A percentile compares a stretch with the other conserved stretches of the same genome.
Conservation (phyloP, 1,284 basidiomycete genomes). For the Ceraceosorus bombacis region DNA sequence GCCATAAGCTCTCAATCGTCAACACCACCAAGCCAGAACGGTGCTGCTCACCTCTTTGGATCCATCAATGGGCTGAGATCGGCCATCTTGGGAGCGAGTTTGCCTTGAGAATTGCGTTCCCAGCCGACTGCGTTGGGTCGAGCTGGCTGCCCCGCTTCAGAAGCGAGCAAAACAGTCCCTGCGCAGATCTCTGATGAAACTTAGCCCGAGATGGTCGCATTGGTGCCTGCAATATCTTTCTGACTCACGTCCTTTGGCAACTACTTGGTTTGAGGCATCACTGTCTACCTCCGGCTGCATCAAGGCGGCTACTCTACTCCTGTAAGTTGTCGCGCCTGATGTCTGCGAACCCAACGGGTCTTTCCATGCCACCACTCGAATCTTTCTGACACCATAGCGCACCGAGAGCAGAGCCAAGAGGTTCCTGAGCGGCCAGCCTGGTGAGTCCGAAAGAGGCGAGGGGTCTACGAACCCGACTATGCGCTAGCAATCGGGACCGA, state of each 20-base stretch:
- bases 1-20: slow-evolving; percentile 12
- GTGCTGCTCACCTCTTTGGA: slow-evolving; percentile 52
- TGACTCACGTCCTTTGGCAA: too few species aligned
- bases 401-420: slow-evolving; percentile 61
- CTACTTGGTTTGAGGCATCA: too few species aligned
- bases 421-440: slow-evolving; percentile 92
- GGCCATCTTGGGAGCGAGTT: slow-evolving; percentile 76
- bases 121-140: slow-evolving; percentile 72
- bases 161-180: slow-evolving; percentile 11
- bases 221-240: too few species aligned
- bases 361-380: slow-evolving; percentile 51
- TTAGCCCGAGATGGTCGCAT: too few species aligned
- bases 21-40: background rate
- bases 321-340: too few species aligned
- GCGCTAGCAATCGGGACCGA: slow-evolving; percentile 3
- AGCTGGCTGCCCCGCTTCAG: slow-evolving; percentile 11
- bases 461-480: slow-evolving; percentile 67
- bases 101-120: slow-evolving; percentile 81
- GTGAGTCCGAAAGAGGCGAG: slow-evolving; percentile 66
- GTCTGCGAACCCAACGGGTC: slow-evolving; percentile 10
- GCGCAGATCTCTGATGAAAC: background rate
- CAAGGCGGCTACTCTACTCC: too few species aligned
- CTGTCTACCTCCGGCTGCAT: too few species aligned
- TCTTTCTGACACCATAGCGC: slow-evolving; percentile 48
- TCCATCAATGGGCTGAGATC: slow-evolving; percentile 95